Evolutionary conservation across 2,329 filamentous ascomycete genomes (phyloP).

Genomic region (Rhinocladiella mackenziei): DNA sequence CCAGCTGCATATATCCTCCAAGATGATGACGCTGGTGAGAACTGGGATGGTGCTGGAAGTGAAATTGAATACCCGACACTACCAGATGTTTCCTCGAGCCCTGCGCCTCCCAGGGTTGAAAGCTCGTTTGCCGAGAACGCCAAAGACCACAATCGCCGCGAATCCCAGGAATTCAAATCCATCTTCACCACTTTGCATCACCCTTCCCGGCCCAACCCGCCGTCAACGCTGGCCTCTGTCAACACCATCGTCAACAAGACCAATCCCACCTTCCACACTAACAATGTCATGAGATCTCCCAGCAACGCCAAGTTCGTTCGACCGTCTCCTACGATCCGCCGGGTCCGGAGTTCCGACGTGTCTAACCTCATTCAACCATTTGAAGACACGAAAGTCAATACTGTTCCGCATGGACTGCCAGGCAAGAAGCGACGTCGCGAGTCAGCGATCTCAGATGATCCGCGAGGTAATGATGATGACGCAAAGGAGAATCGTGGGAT

Average conservation of each 20-base stretch:
- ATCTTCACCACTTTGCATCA: conserved; percentile 31
- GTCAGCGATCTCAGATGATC: conserved; percentile 22
- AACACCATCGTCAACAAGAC: conserved; percentile 25
- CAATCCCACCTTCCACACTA: conserved; percentile 16
- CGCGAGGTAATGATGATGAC: conserved; percentile 19
- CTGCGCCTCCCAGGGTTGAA: conserved; percentile 10
- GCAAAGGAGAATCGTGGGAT: conserved; percentile 27
- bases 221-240: conserved; percentile 22
- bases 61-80: conserved; percentile 39
- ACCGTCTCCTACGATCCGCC: conserved; percentile 39
- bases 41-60: conserved; percentile 26
- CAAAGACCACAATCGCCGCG: conserved; percentile 32
- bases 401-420: conserved; percentile 30
- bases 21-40: conserved; percentile 24
- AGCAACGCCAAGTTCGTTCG: conserved; percentile 37
- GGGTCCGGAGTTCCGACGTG: conserved; percentile 37
- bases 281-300: conserved; percentile 24
- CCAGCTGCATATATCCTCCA: conserved; percentile 27
- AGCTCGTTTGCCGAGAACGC: conserved; percentile 19
- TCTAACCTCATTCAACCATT: conserved; percentile 25
- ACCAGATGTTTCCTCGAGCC: conserved; percentile 23
- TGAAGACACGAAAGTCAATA: conserved; percentile 27
- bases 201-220: conserved; percentile 16
- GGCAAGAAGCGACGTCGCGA: conserved; percentile 35
- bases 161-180: conserved; percentile 30